phyloP scores from a whole-genome alignment of 352 stramenopile species.

The Pythium graminicola region DNA sequence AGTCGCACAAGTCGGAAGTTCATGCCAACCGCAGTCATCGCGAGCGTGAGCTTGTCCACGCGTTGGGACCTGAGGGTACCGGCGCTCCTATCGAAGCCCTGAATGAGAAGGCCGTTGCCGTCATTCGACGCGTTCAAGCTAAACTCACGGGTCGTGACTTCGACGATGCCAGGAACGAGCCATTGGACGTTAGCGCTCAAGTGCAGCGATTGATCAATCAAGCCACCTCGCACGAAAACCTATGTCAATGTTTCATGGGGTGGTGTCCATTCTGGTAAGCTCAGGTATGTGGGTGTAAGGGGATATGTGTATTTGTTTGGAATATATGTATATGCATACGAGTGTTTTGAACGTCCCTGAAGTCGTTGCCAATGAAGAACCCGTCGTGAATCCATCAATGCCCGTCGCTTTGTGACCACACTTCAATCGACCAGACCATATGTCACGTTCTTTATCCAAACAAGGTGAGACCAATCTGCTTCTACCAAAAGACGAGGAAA shows the following conservation, averaged over 20 bases:
- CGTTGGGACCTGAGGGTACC: slow-evolving; percentile 72
- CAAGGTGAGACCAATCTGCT: background rate
- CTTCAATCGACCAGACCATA: background rate
- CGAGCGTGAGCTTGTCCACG: slow-evolving; percentile 73
- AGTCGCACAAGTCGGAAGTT: slow-evolving; percentile 47
- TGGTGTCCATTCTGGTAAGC: slow-evolving; percentile 93
- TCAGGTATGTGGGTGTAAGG: no score
- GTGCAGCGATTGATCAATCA: slow-evolving; percentile 98
- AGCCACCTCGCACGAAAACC: slow-evolving; percentile 97
- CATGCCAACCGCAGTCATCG: slow-evolving; percentile 73
- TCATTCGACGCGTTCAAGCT: slow-evolving; percentile 97
- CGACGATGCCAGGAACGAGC: slow-evolving; percentile 52
- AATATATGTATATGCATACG: background rate
- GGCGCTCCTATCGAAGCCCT: slow-evolving; percentile 80
- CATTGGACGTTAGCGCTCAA: slow-evolving; percentile 69
- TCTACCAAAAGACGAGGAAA: background rate
- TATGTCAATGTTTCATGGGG: slow-evolving; percentile 98
- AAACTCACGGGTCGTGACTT: slow-evolving; percentile 99
- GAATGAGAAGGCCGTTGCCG: slow-evolving; percentile 95
- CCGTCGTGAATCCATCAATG: no score
- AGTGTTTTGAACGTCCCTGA: background rate
- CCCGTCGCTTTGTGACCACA: no score
- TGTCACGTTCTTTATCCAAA: background rate
- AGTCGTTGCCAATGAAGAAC: background rate
- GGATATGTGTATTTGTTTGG: background rate